Conservation (phyloP, 306 rosid species). For the Glycine latifolia region DNA sequence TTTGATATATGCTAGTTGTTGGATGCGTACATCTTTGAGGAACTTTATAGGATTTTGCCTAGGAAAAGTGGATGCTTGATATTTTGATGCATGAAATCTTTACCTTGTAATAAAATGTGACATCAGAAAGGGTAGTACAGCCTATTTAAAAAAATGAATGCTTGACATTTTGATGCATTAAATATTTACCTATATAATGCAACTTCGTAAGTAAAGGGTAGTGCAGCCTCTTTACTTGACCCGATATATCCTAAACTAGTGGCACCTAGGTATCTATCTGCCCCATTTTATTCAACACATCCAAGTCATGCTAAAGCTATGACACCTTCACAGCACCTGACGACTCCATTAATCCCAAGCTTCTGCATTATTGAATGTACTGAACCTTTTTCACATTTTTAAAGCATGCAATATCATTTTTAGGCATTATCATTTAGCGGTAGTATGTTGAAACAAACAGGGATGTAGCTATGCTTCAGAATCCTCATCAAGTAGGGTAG, state of each 20-base stretch:
- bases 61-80: not conserved
- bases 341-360: not conserved
- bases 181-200: not conserved
- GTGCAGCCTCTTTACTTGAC: constrained; percentile 21
- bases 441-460: constrained; percentile 57
- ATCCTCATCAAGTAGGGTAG: constrained; percentile 75
- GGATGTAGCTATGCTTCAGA: constrained; percentile 86
- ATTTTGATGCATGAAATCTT: not conserved
- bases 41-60: too few species aligned
- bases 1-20: too few species aligned
- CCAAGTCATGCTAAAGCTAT: constrained; percentile 9
- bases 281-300: constrained; percentile 8
- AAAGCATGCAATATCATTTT: constrained; percentile 16
- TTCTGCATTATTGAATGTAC: not conserved
- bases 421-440: constrained; percentile 37
- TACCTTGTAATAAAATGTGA: not conserved
- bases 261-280: not conserved
- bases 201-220: not conserved
- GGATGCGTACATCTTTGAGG: too few species aligned
- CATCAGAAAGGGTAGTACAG: not conserved
- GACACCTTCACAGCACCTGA: not conserved
- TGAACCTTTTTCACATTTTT: not conserved
- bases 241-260: constrained; percentile 10
- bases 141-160: too few species aligned
- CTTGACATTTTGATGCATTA: not conserved